These are phyloP conservation scores for Gaeumannomyces tritici DNA, from an alignment of 2,329 filamentous ascomycete species.

Conservation along the genomic window DNA sequence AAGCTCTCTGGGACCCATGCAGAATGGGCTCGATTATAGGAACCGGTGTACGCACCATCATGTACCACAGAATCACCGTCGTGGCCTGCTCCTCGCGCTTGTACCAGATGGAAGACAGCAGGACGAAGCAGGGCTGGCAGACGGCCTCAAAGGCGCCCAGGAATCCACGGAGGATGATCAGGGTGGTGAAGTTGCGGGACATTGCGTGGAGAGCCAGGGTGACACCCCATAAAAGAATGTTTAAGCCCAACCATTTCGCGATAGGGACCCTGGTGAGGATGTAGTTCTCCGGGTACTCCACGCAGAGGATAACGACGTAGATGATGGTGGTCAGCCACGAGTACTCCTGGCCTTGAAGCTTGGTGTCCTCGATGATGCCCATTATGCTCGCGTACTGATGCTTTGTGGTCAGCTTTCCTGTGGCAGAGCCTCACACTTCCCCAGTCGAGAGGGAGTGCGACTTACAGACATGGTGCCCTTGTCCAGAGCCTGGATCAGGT, in stretches of 20 bases:
- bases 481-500: constrained; percentile 47
- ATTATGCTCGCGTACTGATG: constrained; percentile 21
- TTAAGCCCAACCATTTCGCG: constrained; percentile 55
- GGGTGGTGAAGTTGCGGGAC: constrained; percentile 47
- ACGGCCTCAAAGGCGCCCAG: constrained; percentile 64
- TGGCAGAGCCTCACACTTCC: no score
- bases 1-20: constrained; percentile 23
- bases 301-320: constrained; percentile 60
- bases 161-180: constrained; percentile 52
- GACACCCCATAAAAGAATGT: constrained; percentile 54
- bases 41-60: constrained; percentile 51
- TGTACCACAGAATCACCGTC: constrained; percentile 12
- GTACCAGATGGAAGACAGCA: constrained; percentile 64
- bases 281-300: constrained; percentile 62
- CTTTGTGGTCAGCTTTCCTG: neutral
- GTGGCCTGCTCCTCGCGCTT: constrained; percentile 55
- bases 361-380: constrained; percentile 27
- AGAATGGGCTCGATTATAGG: constrained; percentile 20
- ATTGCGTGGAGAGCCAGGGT: constrained; percentile 52
- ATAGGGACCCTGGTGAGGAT: constrained; percentile 47
- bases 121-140: constrained; percentile 58
- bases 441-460: constrained; percentile 21
- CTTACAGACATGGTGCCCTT: constrained; percentile 31
- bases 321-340: constrained; percentile 67
- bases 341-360: constrained; percentile 34